phyloP scores from a whole-genome alignment of 1,139 yeast species.

The Yamadazyma friedrichii region DNA sequence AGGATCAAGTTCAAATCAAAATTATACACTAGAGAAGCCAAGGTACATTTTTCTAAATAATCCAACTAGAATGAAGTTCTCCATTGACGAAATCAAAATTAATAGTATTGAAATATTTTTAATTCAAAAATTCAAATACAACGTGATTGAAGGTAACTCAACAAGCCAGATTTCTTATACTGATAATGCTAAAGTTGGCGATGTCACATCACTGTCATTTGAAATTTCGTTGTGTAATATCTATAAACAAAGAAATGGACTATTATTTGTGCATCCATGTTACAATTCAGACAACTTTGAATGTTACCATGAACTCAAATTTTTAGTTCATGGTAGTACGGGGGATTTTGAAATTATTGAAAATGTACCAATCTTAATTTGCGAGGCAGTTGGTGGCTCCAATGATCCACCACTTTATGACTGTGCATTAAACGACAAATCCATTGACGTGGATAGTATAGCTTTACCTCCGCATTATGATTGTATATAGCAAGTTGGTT shows the following conservation, averaged over 20 bases:
- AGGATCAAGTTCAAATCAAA: neutral
- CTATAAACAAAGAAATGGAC: neutral
- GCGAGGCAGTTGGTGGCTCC: neutral
- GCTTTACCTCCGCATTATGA: conserved; percentile 1
- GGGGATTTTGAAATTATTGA: neutral
- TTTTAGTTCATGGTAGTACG: neutral
- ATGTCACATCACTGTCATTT: too few relatives aligned
- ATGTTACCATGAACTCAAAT: neutral
- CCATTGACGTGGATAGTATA: neutral
- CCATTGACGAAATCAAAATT: neutral
- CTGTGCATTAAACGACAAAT: neutral
- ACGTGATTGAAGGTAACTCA: neutral
- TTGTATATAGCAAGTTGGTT: neutral
- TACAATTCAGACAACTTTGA: neutral
- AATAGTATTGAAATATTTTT: neutral
- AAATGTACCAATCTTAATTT: neutral
- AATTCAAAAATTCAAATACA: neutral
- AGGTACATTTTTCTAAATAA: neutral
- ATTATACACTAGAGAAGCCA: neutral
- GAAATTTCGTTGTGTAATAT: neutral
- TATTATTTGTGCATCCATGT: conserved; percentile 1
- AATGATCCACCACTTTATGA: neutral
- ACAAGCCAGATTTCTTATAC: too few relatives aligned
- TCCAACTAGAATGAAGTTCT: neutral
- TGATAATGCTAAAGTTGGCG: too few relatives aligned